Percentiles rank a stretch among this genome's conserved stretches.
These are phyloP conservation scores for Friedmanniomyces endolithicus DNA, from an alignment of 495 filamentous ascomycete genomes.

Conservation along the genomic window DNA sequence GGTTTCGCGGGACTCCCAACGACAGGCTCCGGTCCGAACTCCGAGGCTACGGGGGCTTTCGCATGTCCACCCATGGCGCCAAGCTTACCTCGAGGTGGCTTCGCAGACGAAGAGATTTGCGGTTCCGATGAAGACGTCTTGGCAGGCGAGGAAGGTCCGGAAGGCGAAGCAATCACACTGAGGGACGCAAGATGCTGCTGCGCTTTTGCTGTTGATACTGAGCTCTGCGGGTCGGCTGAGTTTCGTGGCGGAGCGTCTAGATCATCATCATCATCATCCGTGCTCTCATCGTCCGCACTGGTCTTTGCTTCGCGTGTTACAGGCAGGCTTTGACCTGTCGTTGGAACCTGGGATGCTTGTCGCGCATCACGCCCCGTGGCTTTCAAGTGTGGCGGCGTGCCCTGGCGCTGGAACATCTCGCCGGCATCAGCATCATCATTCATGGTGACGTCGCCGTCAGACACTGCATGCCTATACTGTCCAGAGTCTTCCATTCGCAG, in stretches of 20 bases:
- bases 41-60: neutral
- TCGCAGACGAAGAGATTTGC: no score
- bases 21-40: neutral
- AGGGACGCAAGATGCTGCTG: neutral
- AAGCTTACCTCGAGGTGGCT: slow-evolving; percentile 6
- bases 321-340: neutral
- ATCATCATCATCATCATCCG: slow-evolving; percentile 21
- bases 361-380: neutral
- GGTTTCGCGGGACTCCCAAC: neutral
- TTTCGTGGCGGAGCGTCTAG: slow-evolving; percentile 9
- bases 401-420: slow-evolving; percentile 13
- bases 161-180: neutral
- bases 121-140: neutral
- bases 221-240: neutral
- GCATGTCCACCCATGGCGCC: slow-evolving; percentile 20
- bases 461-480: neutral
- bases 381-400: slow-evolving; percentile 3
- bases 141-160: neutral
- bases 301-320: neutral
- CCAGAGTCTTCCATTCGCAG: neutral
- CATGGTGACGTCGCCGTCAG: neutral
- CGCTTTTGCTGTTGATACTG: neutral
- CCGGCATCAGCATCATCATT: neutral
- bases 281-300: slow-evolving; percentile 11
- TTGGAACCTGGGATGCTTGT: neutral